Conservation (phyloP, 352 stramenopile species). For the Aphanomyces astaci region DNA sequence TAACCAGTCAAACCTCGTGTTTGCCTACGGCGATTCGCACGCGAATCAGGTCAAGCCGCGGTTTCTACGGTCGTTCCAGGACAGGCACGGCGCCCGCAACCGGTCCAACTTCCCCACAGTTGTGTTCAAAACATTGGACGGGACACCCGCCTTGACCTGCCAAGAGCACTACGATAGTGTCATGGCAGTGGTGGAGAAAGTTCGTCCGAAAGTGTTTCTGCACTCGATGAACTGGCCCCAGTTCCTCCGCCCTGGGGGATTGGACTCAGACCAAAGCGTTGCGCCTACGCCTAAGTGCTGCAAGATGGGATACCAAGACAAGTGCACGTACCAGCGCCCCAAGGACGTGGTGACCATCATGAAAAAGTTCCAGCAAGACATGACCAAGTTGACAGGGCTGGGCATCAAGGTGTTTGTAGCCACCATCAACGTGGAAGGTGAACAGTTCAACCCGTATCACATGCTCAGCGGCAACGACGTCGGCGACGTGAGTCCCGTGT, state of each 20-base stretch:
- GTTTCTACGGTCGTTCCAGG: not conserved
- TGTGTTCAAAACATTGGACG: constrained; percentile 11
- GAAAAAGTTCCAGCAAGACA: not conserved
- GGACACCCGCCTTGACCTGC: not conserved
- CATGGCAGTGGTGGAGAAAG: not conserved
- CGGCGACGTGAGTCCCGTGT: not conserved
- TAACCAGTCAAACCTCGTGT: not conserved
- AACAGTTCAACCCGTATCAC: constrained; percentile 7
- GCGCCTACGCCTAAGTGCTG: not conserved
- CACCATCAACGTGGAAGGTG: constrained; percentile 6
- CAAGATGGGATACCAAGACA: constrained; percentile 1
- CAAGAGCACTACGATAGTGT: no score
- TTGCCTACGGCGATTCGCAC: constrained; percentile 8
- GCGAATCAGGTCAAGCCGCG: not conserved
- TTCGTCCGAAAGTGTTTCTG: not conserved
- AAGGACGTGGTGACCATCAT: not conserved
- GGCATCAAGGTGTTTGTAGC: constrained; percentile 13
- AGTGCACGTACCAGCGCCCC: constrained; percentile 17
- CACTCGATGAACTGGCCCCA: constrained; percentile 12
- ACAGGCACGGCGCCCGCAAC: not conserved
- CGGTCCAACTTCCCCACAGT: constrained; percentile 10
- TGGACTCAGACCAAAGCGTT: not conserved
- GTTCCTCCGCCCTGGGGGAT: not conserved
- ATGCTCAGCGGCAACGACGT: not conserved
- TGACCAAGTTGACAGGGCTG: not conserved